These are phyloP conservation scores for Penicillium macrosclerotiorum DNA, from an alignment of 495 filamentous ascomycete species.

Conservation along the genomic window DNA sequence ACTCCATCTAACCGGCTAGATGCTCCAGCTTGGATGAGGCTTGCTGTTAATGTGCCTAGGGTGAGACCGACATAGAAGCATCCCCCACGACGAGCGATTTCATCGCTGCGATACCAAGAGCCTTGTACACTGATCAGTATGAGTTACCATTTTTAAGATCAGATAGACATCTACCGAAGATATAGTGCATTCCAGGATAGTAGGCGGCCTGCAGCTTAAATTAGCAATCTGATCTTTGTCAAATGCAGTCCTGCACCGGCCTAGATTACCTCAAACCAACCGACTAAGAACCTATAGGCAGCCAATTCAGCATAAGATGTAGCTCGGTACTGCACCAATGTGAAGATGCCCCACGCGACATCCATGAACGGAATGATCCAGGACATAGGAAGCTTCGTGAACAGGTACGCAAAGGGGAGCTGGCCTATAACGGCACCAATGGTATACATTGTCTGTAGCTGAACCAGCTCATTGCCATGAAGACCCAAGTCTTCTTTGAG, in stretches of 20 bases:
- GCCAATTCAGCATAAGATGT: constrained; percentile 31
- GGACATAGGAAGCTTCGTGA: constrained; percentile 48
- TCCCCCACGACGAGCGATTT: constrained; percentile 44
- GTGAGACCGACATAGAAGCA: constrained; percentile 49
- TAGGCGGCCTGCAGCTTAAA: constrained; percentile 31
- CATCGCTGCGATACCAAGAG: constrained; percentile 40
- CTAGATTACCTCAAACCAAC: constrained; percentile 67
- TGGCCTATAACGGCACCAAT: constrained; percentile 51
- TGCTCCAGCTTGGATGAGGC: constrained; percentile 48
- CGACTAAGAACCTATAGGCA: constrained; percentile 78
- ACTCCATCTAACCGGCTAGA: constrained; percentile 42
- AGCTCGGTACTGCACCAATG: constrained; percentile 43
- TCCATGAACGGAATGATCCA: constrained; percentile 45
- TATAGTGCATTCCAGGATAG: constrained; percentile 46
- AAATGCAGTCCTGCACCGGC: not conserved
- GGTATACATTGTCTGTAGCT: constrained; percentile 48
- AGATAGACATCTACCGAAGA: constrained; percentile 42
- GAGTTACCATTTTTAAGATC: no score
- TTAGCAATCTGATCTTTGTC: constrained; percentile 4
- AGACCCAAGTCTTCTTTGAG: constrained; percentile 30
- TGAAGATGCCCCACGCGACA: constrained; percentile 47
- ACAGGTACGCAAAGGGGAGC: constrained; percentile 50
- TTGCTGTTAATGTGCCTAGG: constrained; percentile 49
- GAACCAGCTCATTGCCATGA: constrained; percentile 47
- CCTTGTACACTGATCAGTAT: constrained; percentile 27